Percentiles rank a stretch among this genome's conserved stretches.
These are phyloP conservation scores for Clarkia xantiana DNA, from an alignment of 345 rosid genomes.

Conservation along the genomic window DNA sequence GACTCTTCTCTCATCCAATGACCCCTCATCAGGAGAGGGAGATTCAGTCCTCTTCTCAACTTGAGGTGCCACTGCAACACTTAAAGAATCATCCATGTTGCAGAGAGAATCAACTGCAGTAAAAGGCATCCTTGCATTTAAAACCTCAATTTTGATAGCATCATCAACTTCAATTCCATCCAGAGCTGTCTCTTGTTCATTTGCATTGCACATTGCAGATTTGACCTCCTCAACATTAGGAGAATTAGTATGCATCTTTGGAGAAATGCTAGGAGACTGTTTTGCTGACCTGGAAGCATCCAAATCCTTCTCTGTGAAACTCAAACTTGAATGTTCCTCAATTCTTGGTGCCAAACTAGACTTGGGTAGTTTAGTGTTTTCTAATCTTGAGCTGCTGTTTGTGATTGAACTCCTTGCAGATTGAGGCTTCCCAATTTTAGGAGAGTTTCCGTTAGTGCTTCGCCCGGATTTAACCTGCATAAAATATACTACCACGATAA, in stretches of 20 bases:
- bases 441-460: conserved; percentile 32
- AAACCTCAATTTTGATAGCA: neutral
- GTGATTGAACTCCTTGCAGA: conserved; percentile 18
- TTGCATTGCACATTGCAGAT: neutral
- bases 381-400: conserved; percentile 15
- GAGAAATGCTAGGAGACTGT: conserved; percentile 19
- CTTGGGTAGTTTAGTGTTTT: neutral
- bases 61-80: neutral
- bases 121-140: neutral
- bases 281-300: conserved; percentile 27
- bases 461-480: conserved; percentile 43
- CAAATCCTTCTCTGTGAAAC: conserved; percentile 17
- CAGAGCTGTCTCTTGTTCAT: no score
- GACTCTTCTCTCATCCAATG: neutral
- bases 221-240: conserved; percentile 9
- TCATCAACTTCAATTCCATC: neutral
- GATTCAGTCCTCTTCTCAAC: neutral
- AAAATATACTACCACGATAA: conserved; percentile 6
- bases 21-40: neutral
- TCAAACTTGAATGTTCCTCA: conserved; percentile 22
- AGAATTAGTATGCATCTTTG: conserved; percentile 19
- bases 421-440: conserved; percentile 35
- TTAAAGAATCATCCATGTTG: neutral
- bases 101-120: neutral
- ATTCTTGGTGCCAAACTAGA: neutral